These are phyloP conservation scores for Tetradesmus lagerheimii DNA, from an alignment of 139 green algal genomes.

Conservation along the genomic window DNA sequence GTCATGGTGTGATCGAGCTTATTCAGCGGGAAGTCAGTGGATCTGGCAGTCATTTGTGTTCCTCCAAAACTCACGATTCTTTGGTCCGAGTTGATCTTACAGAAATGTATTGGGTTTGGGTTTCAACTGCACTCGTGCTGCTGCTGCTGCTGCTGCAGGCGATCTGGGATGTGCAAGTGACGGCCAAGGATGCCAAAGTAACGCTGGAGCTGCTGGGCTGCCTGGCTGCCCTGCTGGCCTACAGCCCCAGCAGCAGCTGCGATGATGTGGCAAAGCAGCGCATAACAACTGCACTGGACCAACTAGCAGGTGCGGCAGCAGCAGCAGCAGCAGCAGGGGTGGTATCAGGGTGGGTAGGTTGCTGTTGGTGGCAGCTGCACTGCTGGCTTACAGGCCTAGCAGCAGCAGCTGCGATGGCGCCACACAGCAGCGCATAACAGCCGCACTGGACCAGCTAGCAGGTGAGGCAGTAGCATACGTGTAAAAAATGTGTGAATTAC, in stretches of 20 bases:
- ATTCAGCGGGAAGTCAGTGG: no score
- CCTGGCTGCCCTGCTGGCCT: slow-evolving; percentile 7
- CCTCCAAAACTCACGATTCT: no score
- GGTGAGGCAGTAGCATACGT: neutral
- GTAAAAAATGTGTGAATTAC: neutral
- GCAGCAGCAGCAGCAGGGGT: neutral
- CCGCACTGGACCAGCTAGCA: neutral
- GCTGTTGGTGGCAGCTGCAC: neutral
- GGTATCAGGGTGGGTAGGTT: neutral
- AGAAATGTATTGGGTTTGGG: no score
- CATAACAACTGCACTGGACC: neutral
- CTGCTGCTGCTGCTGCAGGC: slow-evolving; percentile 34
- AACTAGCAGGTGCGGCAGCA: neutral
- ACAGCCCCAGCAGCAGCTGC: slow-evolving; percentile 27
- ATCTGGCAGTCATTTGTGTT: no score
- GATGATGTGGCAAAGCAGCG: neutral
- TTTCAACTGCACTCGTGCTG: no score
- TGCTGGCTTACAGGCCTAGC: neutral
- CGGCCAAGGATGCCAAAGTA: slow-evolving; percentile 24
- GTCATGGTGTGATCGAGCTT: no score
- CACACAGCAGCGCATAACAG: neutral
- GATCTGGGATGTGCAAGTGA: slow-evolving; percentile 52
- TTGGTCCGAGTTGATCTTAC: no score
- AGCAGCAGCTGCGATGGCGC: neutral
- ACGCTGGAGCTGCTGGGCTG: neutral